These are phyloP conservation scores for Alloteropsis angusta DNA, from an alignment of 202 grass and related monocot genomes.

Conservation along the genomic window DNA sequence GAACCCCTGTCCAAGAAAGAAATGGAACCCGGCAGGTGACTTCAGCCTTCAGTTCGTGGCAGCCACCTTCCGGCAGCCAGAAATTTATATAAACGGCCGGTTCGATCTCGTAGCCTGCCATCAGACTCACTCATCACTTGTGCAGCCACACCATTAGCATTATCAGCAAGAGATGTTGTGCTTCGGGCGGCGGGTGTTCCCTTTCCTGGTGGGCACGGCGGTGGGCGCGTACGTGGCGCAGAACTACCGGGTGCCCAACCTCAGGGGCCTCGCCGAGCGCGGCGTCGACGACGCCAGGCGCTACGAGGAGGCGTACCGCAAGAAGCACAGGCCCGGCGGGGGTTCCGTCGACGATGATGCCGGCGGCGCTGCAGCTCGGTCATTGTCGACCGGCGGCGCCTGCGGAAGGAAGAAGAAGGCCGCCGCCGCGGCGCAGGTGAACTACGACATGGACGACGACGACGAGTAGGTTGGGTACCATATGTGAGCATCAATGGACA, in stretches of 20 bases:
- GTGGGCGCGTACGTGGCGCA: slow-evolving; percentile 36
- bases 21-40: background rate
- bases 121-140: no score
- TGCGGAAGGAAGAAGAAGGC: no score
- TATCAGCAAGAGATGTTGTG: no score
- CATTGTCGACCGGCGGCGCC: background rate
- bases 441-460: no score
- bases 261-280: slow-evolving; percentile 15
- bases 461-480: no score
- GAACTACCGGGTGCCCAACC: slow-evolving; percentile 49
- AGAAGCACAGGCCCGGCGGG: background rate
- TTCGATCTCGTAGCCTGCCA: no score
- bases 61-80: background rate
- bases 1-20: slow-evolving; percentile 25
- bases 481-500: no score
- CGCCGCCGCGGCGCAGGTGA: no score
- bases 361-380: no score
- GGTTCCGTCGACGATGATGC: background rate
- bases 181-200: slow-evolving; percentile 31
- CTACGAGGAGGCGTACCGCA: slow-evolving; percentile 48
- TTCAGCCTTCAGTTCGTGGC: background rate
- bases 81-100: background rate
- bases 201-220: slow-evolving; percentile 35
- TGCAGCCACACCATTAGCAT: no score
- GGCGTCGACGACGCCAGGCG: slow-evolving; percentile 20